A percentile compares a stretch with the other conserved stretches of the same genome.
These are phyloP conservation scores for Paramicrosporidium saccamoebae DNA, from an alignment of 371 early-diverging fungal species.

Conservation along the genomic window DNA sequence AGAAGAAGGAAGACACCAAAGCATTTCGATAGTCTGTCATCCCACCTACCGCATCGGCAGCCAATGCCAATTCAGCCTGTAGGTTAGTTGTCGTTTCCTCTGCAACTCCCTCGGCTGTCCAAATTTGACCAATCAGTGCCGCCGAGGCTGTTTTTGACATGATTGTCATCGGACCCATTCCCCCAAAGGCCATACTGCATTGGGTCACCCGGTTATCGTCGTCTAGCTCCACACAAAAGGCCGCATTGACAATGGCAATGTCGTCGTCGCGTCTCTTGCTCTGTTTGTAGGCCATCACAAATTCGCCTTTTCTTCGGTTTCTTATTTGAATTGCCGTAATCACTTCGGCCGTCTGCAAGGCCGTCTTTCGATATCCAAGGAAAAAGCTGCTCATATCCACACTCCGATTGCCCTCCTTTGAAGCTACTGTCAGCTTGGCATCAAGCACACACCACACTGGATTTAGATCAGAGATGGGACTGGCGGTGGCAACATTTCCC, in stretches of 20 bases:
- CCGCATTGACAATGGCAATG: conserved; percentile 39
- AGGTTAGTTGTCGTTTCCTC: no score
- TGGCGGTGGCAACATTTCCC: conserved; percentile 40
- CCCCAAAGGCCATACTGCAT: conserved; percentile 24
- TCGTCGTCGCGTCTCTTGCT: conserved; percentile 40
- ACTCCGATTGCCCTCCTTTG: conserved; percentile 8
- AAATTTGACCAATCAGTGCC: conserved; percentile 8
- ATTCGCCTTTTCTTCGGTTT: conserved; percentile 11
- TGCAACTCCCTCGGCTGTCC: conserved; percentile 11
- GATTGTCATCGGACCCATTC: conserved; percentile 23
- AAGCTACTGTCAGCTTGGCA: conserved; percentile 13
- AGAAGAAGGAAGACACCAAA: conserved; percentile 20
- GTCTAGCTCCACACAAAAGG: conserved; percentile 13
- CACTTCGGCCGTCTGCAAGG: conserved; percentile 16
- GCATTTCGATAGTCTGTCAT: conserved; percentile 31
- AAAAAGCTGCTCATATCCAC: conserved; percentile 25
- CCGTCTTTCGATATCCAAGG: conserved; percentile 30
- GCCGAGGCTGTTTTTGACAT: conserved; percentile 9
- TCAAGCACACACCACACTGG: conserved; percentile 28
- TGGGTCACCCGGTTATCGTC: conserved; percentile 8
- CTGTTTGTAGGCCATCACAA: conserved; percentile 30
- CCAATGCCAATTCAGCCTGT: conserved; percentile 17
- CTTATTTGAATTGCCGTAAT: conserved; percentile 17
- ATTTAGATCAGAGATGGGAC: conserved; percentile 42
- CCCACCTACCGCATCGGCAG: conserved; percentile 22